phyloP scores from a whole-genome alignment of 1,139 yeast genomes.

The Saccharomyces hybrid region DNA sequence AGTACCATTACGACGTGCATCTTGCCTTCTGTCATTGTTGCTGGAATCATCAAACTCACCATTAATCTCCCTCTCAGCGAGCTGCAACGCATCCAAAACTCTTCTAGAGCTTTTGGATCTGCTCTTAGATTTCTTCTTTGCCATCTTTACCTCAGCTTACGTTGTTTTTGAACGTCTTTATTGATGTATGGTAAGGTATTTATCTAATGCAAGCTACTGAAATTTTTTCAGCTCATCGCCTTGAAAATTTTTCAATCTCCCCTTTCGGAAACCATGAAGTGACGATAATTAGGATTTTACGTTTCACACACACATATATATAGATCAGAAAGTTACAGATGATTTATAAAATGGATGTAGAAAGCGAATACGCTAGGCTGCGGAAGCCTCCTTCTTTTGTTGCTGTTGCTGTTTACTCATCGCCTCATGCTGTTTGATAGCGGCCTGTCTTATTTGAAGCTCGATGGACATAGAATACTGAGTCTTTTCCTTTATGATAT shows the following conservation, averaged over 20 bases:
- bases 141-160: conserved; percentile 19
- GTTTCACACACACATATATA: not conserved
- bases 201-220: not conserved
- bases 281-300: not conserved
- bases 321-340: not conserved
- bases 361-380: not conserved
- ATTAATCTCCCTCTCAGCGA: conserved; percentile 38
- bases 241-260: conserved; percentile 3
- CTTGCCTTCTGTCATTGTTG: conserved; percentile 32
- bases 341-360: not conserved
- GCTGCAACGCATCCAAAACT: conserved; percentile 43
- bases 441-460: conserved; percentile 26
- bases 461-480: conserved; percentile 30
- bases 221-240: conserved; percentile 11
- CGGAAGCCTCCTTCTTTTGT: not conserved
- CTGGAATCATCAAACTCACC: conserved; percentile 29
- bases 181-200: not conserved
- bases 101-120: conserved; percentile 32
- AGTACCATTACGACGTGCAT: conserved; percentile 29
- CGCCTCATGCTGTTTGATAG: conserved; percentile 22
- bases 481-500: conserved; percentile 58
- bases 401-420: conserved; percentile 4
- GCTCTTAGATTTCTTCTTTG: conserved; percentile 26
- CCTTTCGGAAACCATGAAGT: not conserved
- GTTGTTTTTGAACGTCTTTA: not conserved